These are phyloP conservation scores for Aspergillus persii DNA, from an alignment of 2,329 filamentous ascomycete genomes.

Conservation along the genomic window DNA sequence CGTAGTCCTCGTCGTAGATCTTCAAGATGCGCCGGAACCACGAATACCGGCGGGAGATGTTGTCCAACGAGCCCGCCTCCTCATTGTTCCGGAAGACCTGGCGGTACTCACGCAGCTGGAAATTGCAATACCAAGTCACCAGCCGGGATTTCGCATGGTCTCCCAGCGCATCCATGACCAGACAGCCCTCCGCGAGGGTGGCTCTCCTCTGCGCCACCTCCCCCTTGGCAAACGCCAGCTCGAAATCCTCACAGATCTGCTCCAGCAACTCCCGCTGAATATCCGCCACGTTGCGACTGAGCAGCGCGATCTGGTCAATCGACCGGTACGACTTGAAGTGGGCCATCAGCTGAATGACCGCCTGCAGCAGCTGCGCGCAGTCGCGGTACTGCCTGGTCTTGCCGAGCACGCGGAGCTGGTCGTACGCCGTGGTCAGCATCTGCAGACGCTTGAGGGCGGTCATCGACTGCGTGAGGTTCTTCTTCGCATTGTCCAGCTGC, in stretches of 20 bases:
- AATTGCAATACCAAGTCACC: constrained; percentile 97
- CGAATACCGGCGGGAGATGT: constrained; percentile 89
- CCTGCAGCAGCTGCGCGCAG: constrained; percentile 88
- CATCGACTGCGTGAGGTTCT: constrained; percentile 95
- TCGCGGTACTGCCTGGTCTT: constrained; percentile 89
- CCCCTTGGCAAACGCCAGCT: constrained; percentile 86
- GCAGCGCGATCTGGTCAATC: constrained; percentile 93
- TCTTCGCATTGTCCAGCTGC: constrained; percentile 91
- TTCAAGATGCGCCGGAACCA: constrained; percentile 98
- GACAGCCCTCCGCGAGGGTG: constrained; percentile 79
- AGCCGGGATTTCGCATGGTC: constrained; percentile 79
- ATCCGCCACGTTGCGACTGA: constrained; percentile 90
- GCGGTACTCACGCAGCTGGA: constrained; percentile 89
- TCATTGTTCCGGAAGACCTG: constrained; percentile 96
- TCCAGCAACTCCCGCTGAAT: constrained; percentile 89
- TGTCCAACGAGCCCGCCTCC: constrained; percentile 92
- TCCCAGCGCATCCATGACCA: constrained; percentile 91
- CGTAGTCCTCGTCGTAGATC: constrained; percentile 91
- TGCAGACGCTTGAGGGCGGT: constrained; percentile 94
- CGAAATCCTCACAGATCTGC: constrained; percentile 99
- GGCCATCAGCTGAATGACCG: constrained; percentile 94
- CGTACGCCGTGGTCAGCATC: constrained; percentile 99
- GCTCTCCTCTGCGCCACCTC: constrained; percentile 70
- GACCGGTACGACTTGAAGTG: constrained; percentile 98
- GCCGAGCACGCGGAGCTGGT: constrained; percentile 81